Base-by-base conservation (phyloP, 2,329 filamentous ascomycete species). In the Dryadomyces sulphureus region DNA sequence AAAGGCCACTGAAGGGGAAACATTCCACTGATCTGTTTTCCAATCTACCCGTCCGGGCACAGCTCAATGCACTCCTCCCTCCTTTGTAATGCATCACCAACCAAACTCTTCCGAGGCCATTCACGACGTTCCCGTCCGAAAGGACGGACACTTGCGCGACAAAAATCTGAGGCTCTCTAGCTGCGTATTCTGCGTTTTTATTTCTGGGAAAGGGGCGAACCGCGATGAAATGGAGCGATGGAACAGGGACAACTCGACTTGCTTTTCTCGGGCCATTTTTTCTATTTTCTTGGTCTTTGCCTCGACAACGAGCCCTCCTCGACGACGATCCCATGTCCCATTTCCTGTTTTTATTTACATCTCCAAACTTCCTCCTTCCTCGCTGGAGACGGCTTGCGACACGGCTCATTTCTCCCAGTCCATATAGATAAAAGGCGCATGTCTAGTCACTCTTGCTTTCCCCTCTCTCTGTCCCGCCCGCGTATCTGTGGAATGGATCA, bases 1-100 rank as follows among this genome's bases (percentile, higher is more conserved):
- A 85, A 85, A 62, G 79, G 64, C 20, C 62, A 68, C 57, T 67
- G 41, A 53, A 43, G 14, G 34, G 12, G 25, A 20, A 9, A 12
- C 5, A 20, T 14, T 8, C 14, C 6, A 30, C 24, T n/a, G 12
- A 7, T 40, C 35, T 38, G 17, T 12, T n/a, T 19, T 8, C 35
- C 35, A 19, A 20, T 7, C 9, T 19, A 20, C 9, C 17, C n/a
- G n/a, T n/a, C n/a, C n/a, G n/a, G n/a, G n/a, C n/a, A n/a, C n/a
- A n/a, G n/a, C n/a, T n/a, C n/a, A n/a, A n/a, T n/a, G n/a, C n/a
- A n/a, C n/a, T n/a, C n/a, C n/a, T n/a, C n/a, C n/a, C n/a, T n/a
- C n/a, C n/a, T n/a, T n/a, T n/a, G n/a, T n/a, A n/a, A n/a, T n/a
- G n/a, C n/a, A n/a, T n/a, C n/a, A n/a, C n/a, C n/a, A n/a, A n/a